Evolutionary conservation across 768 basidiomycete genomes (phyloP).

Genomic region (Boletus insuetus): DNA sequence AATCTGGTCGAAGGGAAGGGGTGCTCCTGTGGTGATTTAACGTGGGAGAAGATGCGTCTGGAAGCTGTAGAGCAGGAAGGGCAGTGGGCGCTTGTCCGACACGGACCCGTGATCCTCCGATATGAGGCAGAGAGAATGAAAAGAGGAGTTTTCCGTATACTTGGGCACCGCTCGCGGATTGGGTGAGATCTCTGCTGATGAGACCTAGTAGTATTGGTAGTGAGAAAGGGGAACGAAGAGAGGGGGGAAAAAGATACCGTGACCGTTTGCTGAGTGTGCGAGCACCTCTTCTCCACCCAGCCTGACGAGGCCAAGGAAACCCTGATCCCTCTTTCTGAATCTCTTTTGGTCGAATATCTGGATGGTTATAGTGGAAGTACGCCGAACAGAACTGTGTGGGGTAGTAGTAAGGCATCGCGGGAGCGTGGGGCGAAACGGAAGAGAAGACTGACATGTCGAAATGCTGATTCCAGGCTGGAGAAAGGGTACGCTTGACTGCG

Average conservation of each 20-base stretch:
- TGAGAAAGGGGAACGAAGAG: neutral
- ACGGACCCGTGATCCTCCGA: constrained; percentile 20
- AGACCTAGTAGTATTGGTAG: constrained; percentile 43
- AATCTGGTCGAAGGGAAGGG: constrained; percentile 20
- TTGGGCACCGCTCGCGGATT: constrained; percentile 32
- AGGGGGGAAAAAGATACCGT: constrained; percentile 33
- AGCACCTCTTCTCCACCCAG: constrained; percentile 55
- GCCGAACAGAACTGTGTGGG: constrained; percentile 57
- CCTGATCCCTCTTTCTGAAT: constrained; percentile 86
- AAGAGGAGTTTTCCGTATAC: constrained; percentile 85
- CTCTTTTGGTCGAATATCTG: constrained; percentile 91
- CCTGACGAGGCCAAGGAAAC: constrained; percentile 59
- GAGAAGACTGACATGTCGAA: constrained; percentile 71
- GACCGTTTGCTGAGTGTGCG: constrained; percentile 43
- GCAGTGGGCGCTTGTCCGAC: constrained; percentile 14
- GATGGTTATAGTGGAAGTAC: constrained; percentile 72
- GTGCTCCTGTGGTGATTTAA: constrained; percentile 22
- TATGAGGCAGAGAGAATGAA: constrained; percentile 45
- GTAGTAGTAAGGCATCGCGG: constrained; percentile 3
- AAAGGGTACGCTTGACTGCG: constrained; percentile 64
- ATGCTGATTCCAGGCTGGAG: constrained; percentile 79
- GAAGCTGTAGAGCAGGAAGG: constrained; percentile 14
- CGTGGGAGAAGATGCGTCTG: constrained; percentile 10
- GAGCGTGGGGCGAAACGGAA: constrained; percentile 1
- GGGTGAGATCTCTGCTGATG: constrained; percentile 60